Base-by-base conservation (phyloP, 1,284 basidiomycete genomes). In the Apiotrichum gamsii region DNA sequence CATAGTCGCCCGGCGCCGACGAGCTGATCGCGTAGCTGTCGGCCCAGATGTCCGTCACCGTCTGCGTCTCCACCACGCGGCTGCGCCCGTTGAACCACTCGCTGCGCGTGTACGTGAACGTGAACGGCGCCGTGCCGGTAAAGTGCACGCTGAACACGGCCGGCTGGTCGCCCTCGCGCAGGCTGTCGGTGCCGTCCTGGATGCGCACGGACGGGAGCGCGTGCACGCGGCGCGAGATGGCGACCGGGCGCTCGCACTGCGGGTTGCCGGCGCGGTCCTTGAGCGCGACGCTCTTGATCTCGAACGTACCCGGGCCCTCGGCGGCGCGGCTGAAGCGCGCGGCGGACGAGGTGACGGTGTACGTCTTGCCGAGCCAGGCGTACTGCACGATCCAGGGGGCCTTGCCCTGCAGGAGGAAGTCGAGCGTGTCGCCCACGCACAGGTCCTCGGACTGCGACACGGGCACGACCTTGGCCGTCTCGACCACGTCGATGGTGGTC, bases 351-450 rank as follows among this genome's bases (percentile, higher is more conserved):
- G 85, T 84, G 50, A 89, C 86, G 3, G 79, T 81, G 59, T 86
- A 79, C 16, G 78, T 67, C 67, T 84, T 87, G 40, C 83, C 82
- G 55, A 89, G 84, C 70, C 91, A 82, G 37, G 82, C 81, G 71
- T 95, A 91, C 82, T 83, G 83, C 47, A 98, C 82, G 5, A 83
- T 85, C 91, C 94, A 98, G 2, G 94, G 93, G n/a, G 93, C 83
- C 38, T 82, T 87, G 43, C 94, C 94, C 72, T 96, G 90, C 16
- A 98, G 76, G 62, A 93, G 82, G 77, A 94, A 97, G 57, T 90
- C 88, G 10, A 89, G 79, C 39, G 82, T 78, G 59, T 97, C 93
- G 21, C 93, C 94, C 9, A 90, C 85, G 69, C 94, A 98, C 58
- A 87, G 84, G 68, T 97, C 84, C 54, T 77, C 77, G 41, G 83